Conservation (phyloP, 2,329 filamentous ascomycete genomes). For the Pyrenophora graminea region DNA sequence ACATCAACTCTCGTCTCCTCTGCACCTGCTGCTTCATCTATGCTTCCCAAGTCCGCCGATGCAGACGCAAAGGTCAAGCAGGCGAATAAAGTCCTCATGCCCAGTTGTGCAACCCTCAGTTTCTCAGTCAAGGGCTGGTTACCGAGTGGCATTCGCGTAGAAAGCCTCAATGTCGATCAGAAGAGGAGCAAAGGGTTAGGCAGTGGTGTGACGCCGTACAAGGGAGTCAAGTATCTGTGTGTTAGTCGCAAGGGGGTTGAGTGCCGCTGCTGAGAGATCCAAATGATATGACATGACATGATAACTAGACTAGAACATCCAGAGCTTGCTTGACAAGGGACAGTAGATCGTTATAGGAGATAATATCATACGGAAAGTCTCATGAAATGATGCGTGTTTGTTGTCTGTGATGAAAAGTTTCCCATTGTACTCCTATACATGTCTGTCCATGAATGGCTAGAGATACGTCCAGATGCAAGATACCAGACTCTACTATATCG, state of each 20-base stretch:
- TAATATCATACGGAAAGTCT: background rate
- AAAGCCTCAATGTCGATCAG: constrained; percentile 65
- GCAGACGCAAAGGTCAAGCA: constrained; percentile 62
- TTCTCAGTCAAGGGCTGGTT: constrained; percentile 66
- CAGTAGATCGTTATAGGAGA: too few species aligned
- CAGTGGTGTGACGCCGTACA: constrained; percentile 90
- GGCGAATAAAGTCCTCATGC: constrained; percentile 59
- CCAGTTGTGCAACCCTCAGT: constrained; percentile 51
- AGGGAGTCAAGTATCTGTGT: constrained; percentile 96
- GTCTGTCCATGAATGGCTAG: background rate
- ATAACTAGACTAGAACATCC: background rate
- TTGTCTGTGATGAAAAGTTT: too few species aligned
- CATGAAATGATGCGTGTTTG: background rate
- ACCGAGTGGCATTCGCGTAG: constrained; percentile 66
- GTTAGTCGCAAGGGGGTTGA: constrained; percentile 63
- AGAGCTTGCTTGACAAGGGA: background rate
- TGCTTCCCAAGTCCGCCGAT: constrained; percentile 23
- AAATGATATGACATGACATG: background rate
- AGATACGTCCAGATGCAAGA: background rate
- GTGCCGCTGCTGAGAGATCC: constrained; percentile 15
- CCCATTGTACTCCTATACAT: too few species aligned
- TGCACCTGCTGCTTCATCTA: background rate
- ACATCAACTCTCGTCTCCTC: constrained; percentile 18
- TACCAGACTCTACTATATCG: background rate
- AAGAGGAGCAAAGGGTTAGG: constrained; percentile 84